Evolutionary conservation across 306 rosid species (phyloP), one percentile per base, ranked within the genome.

Genomic region (Amphicarpaea edgeworthii): DNA sequence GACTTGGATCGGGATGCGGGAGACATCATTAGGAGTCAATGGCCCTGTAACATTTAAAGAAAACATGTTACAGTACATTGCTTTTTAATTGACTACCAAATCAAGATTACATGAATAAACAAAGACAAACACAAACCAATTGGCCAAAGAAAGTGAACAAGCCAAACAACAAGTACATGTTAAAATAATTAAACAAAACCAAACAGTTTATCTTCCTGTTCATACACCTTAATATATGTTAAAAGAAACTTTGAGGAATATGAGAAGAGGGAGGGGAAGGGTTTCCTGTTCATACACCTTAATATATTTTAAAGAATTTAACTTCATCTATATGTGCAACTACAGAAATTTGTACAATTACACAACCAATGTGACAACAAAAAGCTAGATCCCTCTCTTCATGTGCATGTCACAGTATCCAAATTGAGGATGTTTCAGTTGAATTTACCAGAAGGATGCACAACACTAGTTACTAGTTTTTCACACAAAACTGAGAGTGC

Each of bases 1-100:
- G 97, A 79, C 87, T 94, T 94, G 7, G 98, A 91, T 75, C 84
- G 88, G 50, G 97, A 86, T 61, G 88, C 96, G 70, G 97, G 95
- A 83, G 98, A 94, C 98, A 94, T 91, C 83, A 37, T 72, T 26
- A 16, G 37, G 71, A 78, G 65, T 24, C 45, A 77, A 70, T 23
- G n/a, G 20, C 68, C 79, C 97, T 86, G 83, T 72, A 83, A 70
- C 46, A 68, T 42, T 70, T 42, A 6, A 73, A 72, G 19, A 60
- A 73, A 47, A 75, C 8, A 49, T 70, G 64, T 72, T 77, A 45
- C 24, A 38, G n/a, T 64, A 37, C 47, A 53, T 51, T 43, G 19
- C 17, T 82, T 54, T 16, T 12, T 3, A 75, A 50, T 37, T n/a
- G n/a, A n/a, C n/a, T 40, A 9, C 50, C n/a, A 17, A 77, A 37